These are phyloP conservation scores for Phanerochaete carnosa DNA, from an alignment of 768 basidiomycete genomes.

Conservation along the genomic window DNA sequence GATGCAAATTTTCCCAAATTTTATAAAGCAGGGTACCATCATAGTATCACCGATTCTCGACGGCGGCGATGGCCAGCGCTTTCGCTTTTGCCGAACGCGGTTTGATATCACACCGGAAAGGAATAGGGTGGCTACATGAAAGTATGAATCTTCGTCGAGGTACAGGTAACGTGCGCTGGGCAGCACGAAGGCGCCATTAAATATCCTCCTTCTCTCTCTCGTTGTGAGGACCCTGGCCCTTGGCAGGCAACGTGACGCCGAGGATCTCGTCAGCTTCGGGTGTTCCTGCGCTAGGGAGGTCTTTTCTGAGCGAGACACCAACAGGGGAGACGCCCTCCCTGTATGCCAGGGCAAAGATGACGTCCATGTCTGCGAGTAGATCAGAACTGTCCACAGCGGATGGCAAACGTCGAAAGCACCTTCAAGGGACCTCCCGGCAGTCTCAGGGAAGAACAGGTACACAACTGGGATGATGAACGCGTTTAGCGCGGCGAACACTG, in stretches of 20 bases:
- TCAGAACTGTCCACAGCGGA: too few relatives aligned
- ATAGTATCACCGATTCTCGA: constrained; percentile 1
- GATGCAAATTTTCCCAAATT: too few relatives aligned
- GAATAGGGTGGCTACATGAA: constrained; percentile 20
- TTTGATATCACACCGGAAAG: constrained; percentile 21
- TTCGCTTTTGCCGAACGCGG: constrained; percentile 13
- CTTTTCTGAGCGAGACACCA: constrained; percentile 29
- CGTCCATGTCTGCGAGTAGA: constrained; percentile 28
- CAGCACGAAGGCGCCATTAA: too few relatives aligned
- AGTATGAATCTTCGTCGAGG: too few relatives aligned
- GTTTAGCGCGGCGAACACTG: constrained; percentile 55
- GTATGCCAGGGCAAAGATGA: constrained; percentile 33
- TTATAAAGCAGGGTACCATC: too few relatives aligned
- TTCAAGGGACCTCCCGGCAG: constrained; percentile 55
- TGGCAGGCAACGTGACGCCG: constrained; percentile 15
- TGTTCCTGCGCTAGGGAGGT: constrained; percentile 30
- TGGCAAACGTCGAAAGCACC: constrained; percentile 26
- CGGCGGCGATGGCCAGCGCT: neutral
- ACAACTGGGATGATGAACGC: constrained; percentile 54
- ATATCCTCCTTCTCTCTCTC: neutral
- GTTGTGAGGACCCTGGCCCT: neutral
- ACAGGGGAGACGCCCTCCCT: constrained; percentile 32
- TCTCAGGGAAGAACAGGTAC: constrained; percentile 62
- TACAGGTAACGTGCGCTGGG: too few relatives aligned
- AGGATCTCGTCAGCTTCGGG: constrained; percentile 34